Base-by-base conservation (phyloP, 139 green algal species). In the Pycnococcus provasolii region DNA sequence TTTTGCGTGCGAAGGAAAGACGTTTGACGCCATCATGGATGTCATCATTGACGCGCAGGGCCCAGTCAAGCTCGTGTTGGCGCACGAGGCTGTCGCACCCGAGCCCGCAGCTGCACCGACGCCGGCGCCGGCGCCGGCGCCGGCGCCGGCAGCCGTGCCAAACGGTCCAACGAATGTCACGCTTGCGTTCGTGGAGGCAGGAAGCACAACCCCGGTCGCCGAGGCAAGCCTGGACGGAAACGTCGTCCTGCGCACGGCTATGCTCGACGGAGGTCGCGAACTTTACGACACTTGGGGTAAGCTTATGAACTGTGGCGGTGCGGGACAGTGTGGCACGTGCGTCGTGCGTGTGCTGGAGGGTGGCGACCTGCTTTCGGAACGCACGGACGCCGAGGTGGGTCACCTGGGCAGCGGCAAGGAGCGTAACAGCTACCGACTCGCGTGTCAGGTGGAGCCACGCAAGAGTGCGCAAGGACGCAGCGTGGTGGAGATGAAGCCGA, bases 291-390 rank as follows among this genome's bases (percentile, higher is more conserved):
- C 40, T 9, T 42, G 13, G 58, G 58, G 4, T 4, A 51, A 9
- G 39, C 6, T 64, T 4, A 45, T 64, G 58, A 64, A 64, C 58
- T 64, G 58, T 13, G 58, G 58, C 15, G 58, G 58, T 4, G 37
- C 48, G 58, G 58, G 58, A 7, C 46, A 64, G 40, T 64, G 58
- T 41, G 58, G 40, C 6, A 64, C 58, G 26, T 64, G 58, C 58
- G 3, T 15, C 6, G 58, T 64, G 58, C 6, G 13, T 4, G 58
- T 64, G 40, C 8, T 13, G 58, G 41, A 48, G n/a, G 58, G 58
- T 3, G n/a, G 3, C 9, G 58, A 64, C 4, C 41, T 64, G 58
- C 58, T 64, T 4, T 51, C 40, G 40, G 9, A 45, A 41, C 40
- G 13, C 6, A 64, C 58, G n/a, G 58, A 64, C 26, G 58, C 58